Percentiles rank a stretch among this genome's conserved stretches.
Evolutionary conservation across 805 yeast species (phyloP).

Genomic region (Saccharomyces jurei): DNA sequence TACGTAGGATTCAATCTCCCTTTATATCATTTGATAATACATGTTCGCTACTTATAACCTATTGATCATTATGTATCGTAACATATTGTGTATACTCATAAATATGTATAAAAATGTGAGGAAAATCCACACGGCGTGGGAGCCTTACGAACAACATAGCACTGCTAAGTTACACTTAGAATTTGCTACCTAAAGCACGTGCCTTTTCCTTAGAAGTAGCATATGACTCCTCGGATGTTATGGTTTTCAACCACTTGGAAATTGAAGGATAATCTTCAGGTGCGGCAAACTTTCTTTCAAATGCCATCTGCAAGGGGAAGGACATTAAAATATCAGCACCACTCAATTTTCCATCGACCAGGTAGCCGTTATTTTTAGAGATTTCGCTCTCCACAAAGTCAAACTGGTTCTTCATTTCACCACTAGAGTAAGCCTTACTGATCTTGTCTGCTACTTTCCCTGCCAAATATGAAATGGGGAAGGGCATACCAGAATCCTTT

Average conservation of each 20-base stretch:
- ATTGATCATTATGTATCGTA: background rate
- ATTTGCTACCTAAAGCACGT: background rate
- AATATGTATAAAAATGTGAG: background rate
- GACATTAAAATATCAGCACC: constrained; percentile 50
- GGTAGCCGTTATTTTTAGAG: constrained; percentile 31
- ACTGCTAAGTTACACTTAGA: background rate
- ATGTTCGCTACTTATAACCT: background rate
- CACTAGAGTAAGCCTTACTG: constrained; percentile 41
- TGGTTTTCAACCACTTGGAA: constrained; percentile 16
- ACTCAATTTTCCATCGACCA: constrained; percentile 44
- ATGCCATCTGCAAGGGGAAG: constrained; percentile 35
- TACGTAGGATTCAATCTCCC: background rate
- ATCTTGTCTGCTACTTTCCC: constrained; percentile 38
- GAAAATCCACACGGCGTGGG: background rate
- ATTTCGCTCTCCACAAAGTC: constrained; percentile 36
- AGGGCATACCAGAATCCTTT: constrained; percentile 37
- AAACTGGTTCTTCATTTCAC: constrained; percentile 37
- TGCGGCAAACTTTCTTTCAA: constrained; percentile 9
- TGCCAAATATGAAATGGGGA: constrained; percentile 40
- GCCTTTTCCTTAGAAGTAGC: constrained; percentile 10
- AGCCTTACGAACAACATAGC: background rate
- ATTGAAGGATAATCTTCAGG: constrained; percentile 21
- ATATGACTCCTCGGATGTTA: constrained; percentile 12
- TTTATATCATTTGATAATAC: background rate
- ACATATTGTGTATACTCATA: background rate